Conservation (phyloP, 2,329 filamentous ascomycete species). For the Diaporthe humulicola region DNA sequence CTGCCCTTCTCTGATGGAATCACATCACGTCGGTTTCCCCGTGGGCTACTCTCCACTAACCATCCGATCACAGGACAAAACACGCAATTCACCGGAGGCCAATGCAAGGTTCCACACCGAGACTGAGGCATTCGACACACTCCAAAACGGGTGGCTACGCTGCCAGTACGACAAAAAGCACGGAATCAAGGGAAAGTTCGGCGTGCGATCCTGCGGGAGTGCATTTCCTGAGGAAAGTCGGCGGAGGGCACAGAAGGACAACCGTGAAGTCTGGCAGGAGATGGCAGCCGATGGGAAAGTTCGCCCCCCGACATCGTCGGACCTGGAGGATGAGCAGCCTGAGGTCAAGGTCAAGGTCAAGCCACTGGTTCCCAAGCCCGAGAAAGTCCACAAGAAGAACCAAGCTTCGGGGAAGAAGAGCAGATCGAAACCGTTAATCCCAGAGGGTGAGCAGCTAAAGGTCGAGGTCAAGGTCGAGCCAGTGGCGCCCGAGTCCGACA, state of each 20-base stretch:
- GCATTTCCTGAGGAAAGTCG: neutral
- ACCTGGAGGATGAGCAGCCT: neutral
- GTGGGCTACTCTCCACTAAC: neutral
- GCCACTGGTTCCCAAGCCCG: neutral
- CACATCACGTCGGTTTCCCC: neutral
- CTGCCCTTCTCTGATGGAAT: neutral
- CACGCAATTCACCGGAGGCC: too few species aligned
- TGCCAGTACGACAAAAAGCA: neutral
- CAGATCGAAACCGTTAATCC: too few species aligned
- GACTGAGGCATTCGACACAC: neutral
- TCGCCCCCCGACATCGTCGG: neutral
- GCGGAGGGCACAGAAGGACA: fast-evolving
- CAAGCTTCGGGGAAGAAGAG: too few species aligned
- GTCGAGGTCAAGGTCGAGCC: neutral
- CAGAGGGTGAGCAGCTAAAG: too few species aligned
- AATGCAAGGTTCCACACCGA: fast-evolving
- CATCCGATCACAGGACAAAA: neutral
- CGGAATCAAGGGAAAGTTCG: neutral
- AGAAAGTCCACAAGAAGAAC: too few species aligned
- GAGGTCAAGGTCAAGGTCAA: neutral
- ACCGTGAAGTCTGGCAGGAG: fast-evolving
- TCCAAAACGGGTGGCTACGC: neutral
- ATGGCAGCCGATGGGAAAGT: neutral
- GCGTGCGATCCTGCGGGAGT: neutral
- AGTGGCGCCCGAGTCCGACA: neutral